Percentiles rank a stretch among this genome's conserved stretches.
Conservation (phyloP, 2,329 filamentous ascomycete genomes). For the Colletotrichum chrysophilum region DNA sequence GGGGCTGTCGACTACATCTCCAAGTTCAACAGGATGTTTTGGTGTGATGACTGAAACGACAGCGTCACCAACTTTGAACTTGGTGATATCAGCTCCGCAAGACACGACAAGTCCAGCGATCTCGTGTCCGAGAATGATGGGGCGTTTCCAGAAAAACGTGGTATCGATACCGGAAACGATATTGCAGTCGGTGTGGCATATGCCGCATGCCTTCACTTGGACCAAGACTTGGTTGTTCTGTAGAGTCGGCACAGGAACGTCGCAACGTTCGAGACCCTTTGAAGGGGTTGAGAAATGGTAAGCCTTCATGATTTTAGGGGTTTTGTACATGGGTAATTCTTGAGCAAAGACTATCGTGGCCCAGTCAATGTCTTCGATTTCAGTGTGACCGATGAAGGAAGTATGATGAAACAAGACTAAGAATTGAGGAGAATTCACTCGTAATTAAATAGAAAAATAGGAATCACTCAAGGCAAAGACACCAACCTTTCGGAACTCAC, state of each 20-base stretch:
- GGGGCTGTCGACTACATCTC: neutral
- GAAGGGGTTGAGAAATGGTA: neutral
- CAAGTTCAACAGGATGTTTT: neutral
- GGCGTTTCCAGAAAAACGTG: neutral
- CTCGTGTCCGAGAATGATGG: neutral
- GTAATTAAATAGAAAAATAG: neutral
- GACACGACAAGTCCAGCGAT: neutral
- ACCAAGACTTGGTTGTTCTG: neutral
- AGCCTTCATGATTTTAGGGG: neutral
- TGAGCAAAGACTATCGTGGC: neutral
- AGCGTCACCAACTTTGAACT: neutral
- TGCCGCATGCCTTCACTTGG: neutral
- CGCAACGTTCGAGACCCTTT: neutral
- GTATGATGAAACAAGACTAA: neutral
- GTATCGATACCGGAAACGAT: neutral
- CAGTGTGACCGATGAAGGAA: neutral
- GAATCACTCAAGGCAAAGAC: fast-evolving
- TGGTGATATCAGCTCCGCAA: neutral
- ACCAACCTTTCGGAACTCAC: neutral
- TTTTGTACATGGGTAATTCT: neutral
- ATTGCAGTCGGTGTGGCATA: neutral
- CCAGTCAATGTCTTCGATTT: neutral
- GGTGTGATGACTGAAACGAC: neutral
- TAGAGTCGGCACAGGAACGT: neutral
- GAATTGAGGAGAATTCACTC: fast-evolving